A percentile compares a stretch with the other conserved stretches of the same genome.
Conservation (phyloP, 176 grass and related monocot genomes). For the Rhynchospora breviuscula region DNA sequence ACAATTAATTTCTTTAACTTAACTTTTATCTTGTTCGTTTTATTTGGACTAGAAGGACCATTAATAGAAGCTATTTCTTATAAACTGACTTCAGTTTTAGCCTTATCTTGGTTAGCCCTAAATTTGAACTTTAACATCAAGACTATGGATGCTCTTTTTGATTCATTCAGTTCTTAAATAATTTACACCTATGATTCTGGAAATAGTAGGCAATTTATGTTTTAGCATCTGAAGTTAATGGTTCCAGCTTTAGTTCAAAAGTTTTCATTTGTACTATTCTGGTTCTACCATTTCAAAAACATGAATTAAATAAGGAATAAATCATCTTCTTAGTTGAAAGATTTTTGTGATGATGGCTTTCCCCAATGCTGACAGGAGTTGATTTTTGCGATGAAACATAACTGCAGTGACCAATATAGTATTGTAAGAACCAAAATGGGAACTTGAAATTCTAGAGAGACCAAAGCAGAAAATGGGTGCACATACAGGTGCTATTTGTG, state of each 20-base stretch:
- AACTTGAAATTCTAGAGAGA: neutral
- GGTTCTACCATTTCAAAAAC: neutral
- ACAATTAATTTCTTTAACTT: conserved; percentile 26
- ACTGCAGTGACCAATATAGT: neutral
- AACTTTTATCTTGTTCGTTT: neutral
- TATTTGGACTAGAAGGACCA: neutral
- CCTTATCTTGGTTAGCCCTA: neutral
- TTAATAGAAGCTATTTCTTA: neutral
- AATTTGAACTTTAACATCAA: neutral
- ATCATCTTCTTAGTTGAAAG: neutral
- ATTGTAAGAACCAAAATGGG: neutral
- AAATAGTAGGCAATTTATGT: neutral
- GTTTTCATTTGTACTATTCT: neutral
- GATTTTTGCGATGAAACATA: neutral
- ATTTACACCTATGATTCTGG: too few species aligned
- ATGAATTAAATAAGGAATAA: neutral
- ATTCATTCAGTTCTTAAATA: too few species aligned
- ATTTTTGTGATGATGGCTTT: neutral
- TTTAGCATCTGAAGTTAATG: neutral
- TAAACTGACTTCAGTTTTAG: neutral
- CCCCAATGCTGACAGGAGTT: neutral
- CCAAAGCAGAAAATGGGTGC: neutral
- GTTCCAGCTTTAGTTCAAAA: neutral
- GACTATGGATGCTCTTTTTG: too few species aligned
- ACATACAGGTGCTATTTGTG: neutral